Evolutionary conservation across 169 alveolate species (phyloP).

Genomic region (Fabrea salina): DNA sequence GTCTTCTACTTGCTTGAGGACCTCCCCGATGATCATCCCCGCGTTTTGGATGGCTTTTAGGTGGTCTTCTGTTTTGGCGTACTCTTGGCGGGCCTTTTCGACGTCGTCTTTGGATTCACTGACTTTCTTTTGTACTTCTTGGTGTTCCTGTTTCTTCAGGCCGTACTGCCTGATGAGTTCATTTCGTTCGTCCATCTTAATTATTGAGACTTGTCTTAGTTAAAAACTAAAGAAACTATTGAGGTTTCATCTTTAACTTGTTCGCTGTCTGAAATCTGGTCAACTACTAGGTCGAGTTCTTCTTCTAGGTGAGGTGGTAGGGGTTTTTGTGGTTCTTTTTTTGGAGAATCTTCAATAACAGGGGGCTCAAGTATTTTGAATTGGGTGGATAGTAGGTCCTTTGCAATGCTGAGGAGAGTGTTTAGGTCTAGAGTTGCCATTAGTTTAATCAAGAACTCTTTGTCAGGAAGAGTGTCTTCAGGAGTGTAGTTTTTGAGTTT

Average conservation of each 20-base stretch:
- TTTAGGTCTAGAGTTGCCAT: neutral
- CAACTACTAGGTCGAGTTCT: too few relatives aligned
- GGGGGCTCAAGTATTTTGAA: too few relatives aligned
- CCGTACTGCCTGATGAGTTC: slow-evolving; percentile 24
- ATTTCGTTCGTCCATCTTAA: slow-evolving; percentile 33
- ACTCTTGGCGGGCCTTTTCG: slow-evolving; percentile 54
- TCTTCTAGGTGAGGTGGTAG: too few relatives aligned
- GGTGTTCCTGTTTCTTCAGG: slow-evolving; percentile 30
- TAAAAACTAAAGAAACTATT: too few relatives aligned
- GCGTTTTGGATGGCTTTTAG: slow-evolving; percentile 96
- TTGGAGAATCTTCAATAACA: too few relatives aligned
- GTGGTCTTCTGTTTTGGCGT: slow-evolving; percentile 95
- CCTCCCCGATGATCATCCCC: slow-evolving; percentile 98
- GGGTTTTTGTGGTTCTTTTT: too few relatives aligned
- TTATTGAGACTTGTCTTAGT: too few relatives aligned
- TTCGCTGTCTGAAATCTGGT: too few relatives aligned
- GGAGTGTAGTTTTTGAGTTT: neutral
- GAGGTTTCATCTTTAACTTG: too few relatives aligned
- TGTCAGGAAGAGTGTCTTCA: neutral
- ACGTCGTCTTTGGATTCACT: slow-evolving; percentile 41
- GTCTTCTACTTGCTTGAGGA: slow-evolving; percentile 90
- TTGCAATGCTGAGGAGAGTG: too few relatives aligned
- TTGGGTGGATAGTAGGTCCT: too few relatives aligned
- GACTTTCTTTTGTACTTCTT: slow-evolving; percentile 20
- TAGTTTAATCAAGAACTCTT: neutral